These are phyloP conservation scores for Mycosarcoma maydis DNA, from an alignment of 1,284 basidiomycete species.

Conservation along the genomic window DNA sequence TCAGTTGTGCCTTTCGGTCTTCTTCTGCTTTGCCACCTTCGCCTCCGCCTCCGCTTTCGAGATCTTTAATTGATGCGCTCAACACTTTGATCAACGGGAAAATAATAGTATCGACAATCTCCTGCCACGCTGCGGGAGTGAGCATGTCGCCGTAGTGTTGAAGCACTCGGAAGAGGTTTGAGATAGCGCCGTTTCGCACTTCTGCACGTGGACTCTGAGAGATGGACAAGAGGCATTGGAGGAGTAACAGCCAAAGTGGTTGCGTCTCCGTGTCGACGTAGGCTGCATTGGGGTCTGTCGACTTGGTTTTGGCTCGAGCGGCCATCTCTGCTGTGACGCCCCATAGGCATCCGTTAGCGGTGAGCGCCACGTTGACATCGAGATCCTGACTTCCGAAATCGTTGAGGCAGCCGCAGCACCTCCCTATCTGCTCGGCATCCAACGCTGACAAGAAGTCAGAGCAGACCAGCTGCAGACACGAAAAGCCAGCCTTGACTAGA, in stretches of 20 bases:
- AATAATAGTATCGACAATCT: conserved; percentile 75
- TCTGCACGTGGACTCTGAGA: conserved; percentile 84
- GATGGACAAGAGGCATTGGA: conserved; percentile 82
- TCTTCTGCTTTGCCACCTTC: conserved; percentile 5
- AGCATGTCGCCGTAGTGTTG: conserved; percentile 89
- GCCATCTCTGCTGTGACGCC: conserved; percentile 63
- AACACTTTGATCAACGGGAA: conserved; percentile 86
- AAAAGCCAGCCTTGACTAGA: conserved; percentile 85
- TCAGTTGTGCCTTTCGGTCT: conserved; percentile 71
- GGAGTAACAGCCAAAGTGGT: conserved; percentile 82
- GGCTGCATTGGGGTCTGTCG: conserved; percentile 10
- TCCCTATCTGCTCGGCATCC: conserved; percentile 79
- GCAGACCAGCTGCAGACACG: conserved; percentile 90
- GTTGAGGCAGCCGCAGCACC: conserved; percentile 88
- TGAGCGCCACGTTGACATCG: conserved; percentile 94
- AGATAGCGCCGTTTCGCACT: conserved; percentile 90
- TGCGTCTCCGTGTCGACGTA: conserved; percentile 20
- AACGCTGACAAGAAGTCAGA: conserved; percentile 84
- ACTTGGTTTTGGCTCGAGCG: conserved; percentile 15
- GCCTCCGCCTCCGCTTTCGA: conserved; percentile 4
- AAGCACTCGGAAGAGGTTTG: conserved; percentile 91
- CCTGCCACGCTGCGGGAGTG: conserved; percentile 81
- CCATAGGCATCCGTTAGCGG: conserved; percentile 68
- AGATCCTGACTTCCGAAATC: conserved; percentile 85
- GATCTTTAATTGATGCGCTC: conserved; percentile 36